Evolutionary conservation across 2,329 filamentous ascomycete species (phyloP).

Genomic region (Gaeumannomyces sp.): DNA sequence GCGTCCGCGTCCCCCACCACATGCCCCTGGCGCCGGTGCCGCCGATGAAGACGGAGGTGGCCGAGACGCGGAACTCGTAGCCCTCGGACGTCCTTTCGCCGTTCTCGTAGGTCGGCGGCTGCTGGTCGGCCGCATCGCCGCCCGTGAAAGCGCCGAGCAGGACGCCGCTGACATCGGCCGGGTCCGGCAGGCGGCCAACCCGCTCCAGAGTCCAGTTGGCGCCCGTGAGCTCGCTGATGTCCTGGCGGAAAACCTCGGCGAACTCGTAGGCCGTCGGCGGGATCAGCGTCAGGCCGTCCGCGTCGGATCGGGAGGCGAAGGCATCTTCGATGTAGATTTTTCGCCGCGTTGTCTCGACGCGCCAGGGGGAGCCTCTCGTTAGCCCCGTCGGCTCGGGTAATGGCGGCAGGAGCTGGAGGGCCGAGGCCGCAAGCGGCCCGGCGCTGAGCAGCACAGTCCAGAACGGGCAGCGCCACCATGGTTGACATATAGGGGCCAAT

Average conservation of each 20-base stretch:
- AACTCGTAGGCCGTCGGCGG: constrained; percentile 44
- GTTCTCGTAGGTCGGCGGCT: constrained; percentile 30
- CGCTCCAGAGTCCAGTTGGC: constrained; percentile 1
- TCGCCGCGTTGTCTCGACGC: constrained; percentile 9
- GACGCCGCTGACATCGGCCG: constrained; percentile 20
- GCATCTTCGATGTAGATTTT: constrained; percentile 37
- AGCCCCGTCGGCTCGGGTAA: not conserved
- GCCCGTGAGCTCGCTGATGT: constrained; percentile 21
- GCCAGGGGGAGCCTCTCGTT: not conserved
- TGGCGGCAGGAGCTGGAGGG: constrained; percentile 6
- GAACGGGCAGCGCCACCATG: not conserved
- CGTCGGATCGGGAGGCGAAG: constrained; percentile 34
- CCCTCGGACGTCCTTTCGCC: constrained; percentile 41
- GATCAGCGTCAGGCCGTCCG: constrained; percentile 44
- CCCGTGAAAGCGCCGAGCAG: constrained; percentile 34
- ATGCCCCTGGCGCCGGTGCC: constrained; percentile 48
- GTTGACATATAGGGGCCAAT: not conserved
- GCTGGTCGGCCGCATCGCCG: constrained; percentile 15
- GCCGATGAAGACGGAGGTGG: constrained; percentile 35
- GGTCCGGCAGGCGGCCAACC: not conserved
- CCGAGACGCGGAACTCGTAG: constrained; percentile 38
- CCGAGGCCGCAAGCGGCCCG: not conserved
- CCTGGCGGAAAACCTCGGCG: constrained; percentile 34
- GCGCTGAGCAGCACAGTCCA: not conserved
- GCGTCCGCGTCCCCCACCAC: constrained; percentile 52